Base-by-base conservation (phyloP, 208 protist species). In the Wallacemonas collosoma region DNA sequence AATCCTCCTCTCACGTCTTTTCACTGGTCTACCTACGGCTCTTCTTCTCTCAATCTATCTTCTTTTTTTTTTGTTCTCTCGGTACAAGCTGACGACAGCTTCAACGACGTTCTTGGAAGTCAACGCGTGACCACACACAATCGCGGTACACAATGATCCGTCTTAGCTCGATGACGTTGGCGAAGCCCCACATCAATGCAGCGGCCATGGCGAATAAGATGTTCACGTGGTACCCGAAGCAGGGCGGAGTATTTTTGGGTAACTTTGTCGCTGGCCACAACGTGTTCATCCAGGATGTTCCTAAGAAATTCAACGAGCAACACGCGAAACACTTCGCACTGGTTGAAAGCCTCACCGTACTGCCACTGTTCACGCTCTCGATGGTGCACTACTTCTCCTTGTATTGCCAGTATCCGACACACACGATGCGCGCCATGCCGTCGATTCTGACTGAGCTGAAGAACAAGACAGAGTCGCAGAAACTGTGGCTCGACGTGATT, bases 371-470 rank as follows among this genome's bases (percentile, higher is more conserved):
- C 71, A 79, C 87, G 4, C 76, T 95, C 0, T 68, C 86, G 11
- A 88, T 95, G 75, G 87, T 93, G 43, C 90, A 95, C 71, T 95
- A 95, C 82, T 89, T 91, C 65, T 93, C 90, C 2, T 63, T 82
- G 26, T 95, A 91, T 62, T 85, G 82, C 71, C 86, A 90, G 73
- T 87, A 89, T 63, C 82, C 90, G 1, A 72, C 69, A 8, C 83
- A 85, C 6, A 39, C 81, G 7, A 58, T 72, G 12, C 38, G 65
- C 63, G 56, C 86, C 57, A 67, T 89, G 48, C 73, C 81, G n/a
- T 63, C 74, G 48, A 79, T 93, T 47, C 69, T 88, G 72, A 72
- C 75, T 8, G 82, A 92, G 66, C 76, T 89, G 2, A 74, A 62
- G 6, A 61, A 77, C 50, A 90, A 85, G 72, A 85, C 81, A 8